Conservation (phyloP, 306 rosid species). For the Trichosanthes cucumerina region DNA sequence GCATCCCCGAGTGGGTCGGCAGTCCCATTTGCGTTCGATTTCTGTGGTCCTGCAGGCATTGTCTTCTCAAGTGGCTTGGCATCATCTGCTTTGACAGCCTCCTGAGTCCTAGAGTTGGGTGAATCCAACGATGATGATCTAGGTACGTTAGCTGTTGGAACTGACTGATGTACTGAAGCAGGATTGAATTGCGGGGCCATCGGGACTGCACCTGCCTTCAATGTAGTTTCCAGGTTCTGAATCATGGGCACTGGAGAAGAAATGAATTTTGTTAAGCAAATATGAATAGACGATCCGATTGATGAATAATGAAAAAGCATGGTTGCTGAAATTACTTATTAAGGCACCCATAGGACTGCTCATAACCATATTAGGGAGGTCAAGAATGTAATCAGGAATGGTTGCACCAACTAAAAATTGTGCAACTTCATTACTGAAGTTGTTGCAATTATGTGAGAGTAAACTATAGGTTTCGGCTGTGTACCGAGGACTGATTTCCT, state of each 20-base stretch:
- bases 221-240: slow-evolving; percentile 70
- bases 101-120: slow-evolving; percentile 2
- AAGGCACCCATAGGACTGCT: slow-evolving; percentile 85
- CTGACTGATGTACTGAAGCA: slow-evolving; percentile 15
- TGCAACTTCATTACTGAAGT: slow-evolving; percentile 83
- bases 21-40: slow-evolving; percentile 19
- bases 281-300: neutral
- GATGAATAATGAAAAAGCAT: neutral
- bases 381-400: slow-evolving; percentile 73
- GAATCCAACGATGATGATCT: slow-evolving; percentile 13
- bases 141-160: neutral
- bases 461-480: slow-evolving; percentile 67
- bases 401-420: slow-evolving; percentile 76
- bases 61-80: slow-evolving; percentile 14
- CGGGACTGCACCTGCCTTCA: slow-evolving; percentile 72
- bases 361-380: slow-evolving; percentile 81
- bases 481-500: slow-evolving; percentile 77
- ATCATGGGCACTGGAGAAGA: slow-evolving; percentile 83
- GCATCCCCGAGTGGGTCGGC: slow-evolving; percentile 68
- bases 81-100: slow-evolving; percentile 4
- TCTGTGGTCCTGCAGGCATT: slow-evolving; percentile 9
- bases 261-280: neutral
- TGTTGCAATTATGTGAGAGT: slow-evolving; percentile 85
- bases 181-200: slow-evolving; percentile 74
- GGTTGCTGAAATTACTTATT: slow-evolving; percentile 25